Evolutionary conservation across 306 rosid genomes (phyloP).

Genomic region (Ormosia semicastrata): DNA sequence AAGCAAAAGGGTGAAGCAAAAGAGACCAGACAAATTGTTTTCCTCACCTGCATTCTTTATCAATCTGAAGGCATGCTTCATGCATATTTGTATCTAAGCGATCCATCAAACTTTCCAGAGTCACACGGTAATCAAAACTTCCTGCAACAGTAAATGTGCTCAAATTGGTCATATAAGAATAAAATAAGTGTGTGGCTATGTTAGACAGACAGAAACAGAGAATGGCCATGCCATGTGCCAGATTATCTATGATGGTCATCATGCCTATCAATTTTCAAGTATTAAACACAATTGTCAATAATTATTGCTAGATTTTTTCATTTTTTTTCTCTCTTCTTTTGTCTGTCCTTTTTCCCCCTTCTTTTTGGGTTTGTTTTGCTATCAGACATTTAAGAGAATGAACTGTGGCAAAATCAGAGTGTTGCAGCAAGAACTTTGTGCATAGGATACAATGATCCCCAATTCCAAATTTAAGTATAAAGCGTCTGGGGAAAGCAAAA

Average conservation of each 20-base stretch:
- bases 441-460: neutral
- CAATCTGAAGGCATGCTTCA: slow-evolving; percentile 72
- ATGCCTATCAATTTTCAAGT: neutral
- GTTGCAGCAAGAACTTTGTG: neutral
- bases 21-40: neutral
- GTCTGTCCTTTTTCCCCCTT: neutral
- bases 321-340: neutral
- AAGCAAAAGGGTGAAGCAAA: neutral
- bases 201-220: neutral
- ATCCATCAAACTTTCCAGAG: slow-evolving; percentile 71
- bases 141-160: slow-evolving; percentile 39
- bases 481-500: neutral
- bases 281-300: neutral
- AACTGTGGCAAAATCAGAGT: neutral
- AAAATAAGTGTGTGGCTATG: neutral
- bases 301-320: neutral
- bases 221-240: neutral
- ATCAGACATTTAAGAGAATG: neutral
- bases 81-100: slow-evolving; percentile 70
- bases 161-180: slow-evolving; percentile 15
- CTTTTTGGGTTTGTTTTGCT: neutral
- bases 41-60: slow-evolving; percentile 68
- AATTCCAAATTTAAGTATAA: neutral
- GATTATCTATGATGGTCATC: neutral
- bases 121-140: slow-evolving; percentile 52